These are phyloP conservation scores for Bipolaris sorokiniana DNA, from an alignment of 2,329 filamentous ascomycete species.

Conservation along the genomic window DNA sequence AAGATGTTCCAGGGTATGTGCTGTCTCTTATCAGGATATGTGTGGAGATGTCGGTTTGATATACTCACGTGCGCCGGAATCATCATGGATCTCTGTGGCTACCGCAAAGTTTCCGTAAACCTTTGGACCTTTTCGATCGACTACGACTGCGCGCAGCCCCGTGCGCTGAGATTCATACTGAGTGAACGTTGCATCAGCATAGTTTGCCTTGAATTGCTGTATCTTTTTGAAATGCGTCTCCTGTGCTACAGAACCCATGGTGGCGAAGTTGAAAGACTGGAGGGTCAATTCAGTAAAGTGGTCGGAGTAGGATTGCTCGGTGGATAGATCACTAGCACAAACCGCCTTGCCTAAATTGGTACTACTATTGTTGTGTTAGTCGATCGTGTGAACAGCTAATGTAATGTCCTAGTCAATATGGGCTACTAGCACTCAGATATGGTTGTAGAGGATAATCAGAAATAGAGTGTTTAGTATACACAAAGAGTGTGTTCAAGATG, in stretches of 20 bases:
- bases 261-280: slow-evolving; percentile 19
- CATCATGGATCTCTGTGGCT: slow-evolving; percentile 96
- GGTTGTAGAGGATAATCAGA: neutral
- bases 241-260: slow-evolving; percentile 43
- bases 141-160: slow-evolving; percentile 91
- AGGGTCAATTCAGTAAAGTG: neutral
- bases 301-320: slow-evolving; percentile 7
- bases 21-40: slow-evolving; percentile 27
- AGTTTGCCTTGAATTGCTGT: slow-evolving; percentile 86
- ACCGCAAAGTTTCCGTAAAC: slow-evolving; percentile 88
- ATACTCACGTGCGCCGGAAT: slow-evolving; percentile 76
- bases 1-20: slow-evolving; percentile 60
- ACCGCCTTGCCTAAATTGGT: slow-evolving; percentile 37
- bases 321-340: slow-evolving; percentile 10
- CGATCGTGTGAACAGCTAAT: neutral
- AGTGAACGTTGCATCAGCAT: slow-evolving; percentile 84
- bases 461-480: neutral
- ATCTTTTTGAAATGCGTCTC: slow-evolving; percentile 76
- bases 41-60: neutral
- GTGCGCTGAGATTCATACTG: slow-evolving; percentile 96
- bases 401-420: neutral
- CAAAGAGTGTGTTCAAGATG: neutral
- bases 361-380: slow-evolving; percentile 43
- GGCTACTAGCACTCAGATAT: too few species aligned
- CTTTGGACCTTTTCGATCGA: slow-evolving; percentile 93